A percentile compares a stretch with the other conserved stretches of the same genome.
Conservation (phyloP, 495 filamentous ascomycete genomes). For the Aspergillus incahuasiensis region DNA sequence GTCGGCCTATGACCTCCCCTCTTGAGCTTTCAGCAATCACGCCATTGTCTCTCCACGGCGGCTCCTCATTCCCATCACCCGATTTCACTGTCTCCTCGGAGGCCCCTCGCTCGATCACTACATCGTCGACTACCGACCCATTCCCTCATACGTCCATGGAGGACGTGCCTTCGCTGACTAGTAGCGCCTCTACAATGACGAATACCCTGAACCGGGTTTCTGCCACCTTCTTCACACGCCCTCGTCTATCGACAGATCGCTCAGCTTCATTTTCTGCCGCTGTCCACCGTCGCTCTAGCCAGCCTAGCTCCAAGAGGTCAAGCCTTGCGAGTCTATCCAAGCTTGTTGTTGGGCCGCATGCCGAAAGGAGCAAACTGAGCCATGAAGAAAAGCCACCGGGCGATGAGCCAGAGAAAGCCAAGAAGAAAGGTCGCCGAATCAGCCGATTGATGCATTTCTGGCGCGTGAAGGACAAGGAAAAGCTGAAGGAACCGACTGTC, state of each 20-base stretch:
- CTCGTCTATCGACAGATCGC: conserved; percentile 52
- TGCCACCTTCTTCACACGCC: conserved; percentile 40
- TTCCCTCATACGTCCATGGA: conserved; percentile 73
- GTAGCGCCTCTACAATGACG: conserved; percentile 81
- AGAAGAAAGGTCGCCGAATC: conserved; percentile 67
- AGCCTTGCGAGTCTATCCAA: conserved; percentile 83
- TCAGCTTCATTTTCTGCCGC: conserved; percentile 65
- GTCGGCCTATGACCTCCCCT: conserved; percentile 47
- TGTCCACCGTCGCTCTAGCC: conserved; percentile 53
- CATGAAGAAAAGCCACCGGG: conserved; percentile 62
- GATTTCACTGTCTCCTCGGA: conserved; percentile 48
- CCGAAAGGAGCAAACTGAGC: conserved; percentile 74
- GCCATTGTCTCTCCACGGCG: conserved; percentile 42
- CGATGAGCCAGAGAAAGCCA: conserved; percentile 56
- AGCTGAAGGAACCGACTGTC: conserved; percentile 17
- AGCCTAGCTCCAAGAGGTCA: conserved; percentile 57
- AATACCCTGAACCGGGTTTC: conserved; percentile 49
- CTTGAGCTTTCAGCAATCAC: conserved; percentile 49
- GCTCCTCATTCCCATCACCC: conserved; percentile 45
- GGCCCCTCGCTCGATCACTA: conserved; percentile 53
- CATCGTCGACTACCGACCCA: conserved; percentile 44
- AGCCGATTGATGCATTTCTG: conserved; percentile 83
- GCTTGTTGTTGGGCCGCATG: conserved; percentile 71
- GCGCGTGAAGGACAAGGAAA: conserved; percentile 56
- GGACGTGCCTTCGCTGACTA: conserved; percentile 81